A percentile compares a stretch with the other conserved stretches of the same genome.
Evolutionary conservation across 2,329 filamentous ascomycete species (phyloP).

Genomic region (Juglanconis juglandina): DNA sequence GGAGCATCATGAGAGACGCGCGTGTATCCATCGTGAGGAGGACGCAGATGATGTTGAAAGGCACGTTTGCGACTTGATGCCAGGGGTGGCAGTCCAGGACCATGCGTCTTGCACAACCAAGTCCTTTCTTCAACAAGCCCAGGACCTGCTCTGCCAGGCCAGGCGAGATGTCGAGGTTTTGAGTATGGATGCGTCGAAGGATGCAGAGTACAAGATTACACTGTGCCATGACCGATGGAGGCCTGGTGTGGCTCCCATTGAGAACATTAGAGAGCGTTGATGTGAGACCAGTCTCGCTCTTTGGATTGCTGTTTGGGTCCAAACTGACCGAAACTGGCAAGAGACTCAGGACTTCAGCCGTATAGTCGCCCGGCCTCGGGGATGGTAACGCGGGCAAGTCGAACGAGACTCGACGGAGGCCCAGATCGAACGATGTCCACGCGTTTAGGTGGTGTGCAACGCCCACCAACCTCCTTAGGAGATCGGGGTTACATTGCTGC

Average conservation of each 20-base stretch:
- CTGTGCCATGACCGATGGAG: slow-evolving; percentile 46
- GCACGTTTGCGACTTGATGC: slow-evolving; percentile 59
- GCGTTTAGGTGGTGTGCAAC: slow-evolving; percentile 56
- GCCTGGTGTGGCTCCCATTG: slow-evolving; percentile 34
- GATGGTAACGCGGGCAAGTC: slow-evolving; percentile 34
- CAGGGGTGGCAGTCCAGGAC: slow-evolving; percentile 45
- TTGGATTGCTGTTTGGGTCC: slow-evolving; percentile 44
- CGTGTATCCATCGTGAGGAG: slow-evolving; percentile 53
- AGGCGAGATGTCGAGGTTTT: slow-evolving; percentile 43
- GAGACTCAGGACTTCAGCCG: slow-evolving; percentile 48
- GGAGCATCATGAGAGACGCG: slow-evolving; percentile 44
- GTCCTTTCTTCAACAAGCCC: slow-evolving; percentile 39
- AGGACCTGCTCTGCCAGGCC: slow-evolving; percentile 45
- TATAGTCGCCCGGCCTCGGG: slow-evolving; percentile 36
- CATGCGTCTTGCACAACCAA: slow-evolving; percentile 45
- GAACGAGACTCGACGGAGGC: slow-evolving; percentile 48
- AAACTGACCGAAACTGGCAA: slow-evolving; percentile 51
- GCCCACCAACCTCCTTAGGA: slow-evolving; percentile 41
- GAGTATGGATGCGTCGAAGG: slow-evolving; percentile 49
- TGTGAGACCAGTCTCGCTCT: slow-evolving; percentile 40
- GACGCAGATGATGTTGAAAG: slow-evolving; percentile 56
- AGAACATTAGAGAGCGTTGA: slow-evolving; percentile 39
- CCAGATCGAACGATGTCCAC: slow-evolving; percentile 58
- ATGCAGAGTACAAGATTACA: slow-evolving; percentile 55
- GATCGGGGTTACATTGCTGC: slow-evolving; percentile 32